These are phyloP conservation scores for Apiospora arundinis DNA, from an alignment of 2,329 filamentous ascomycete species.

Conservation along the genomic window DNA sequence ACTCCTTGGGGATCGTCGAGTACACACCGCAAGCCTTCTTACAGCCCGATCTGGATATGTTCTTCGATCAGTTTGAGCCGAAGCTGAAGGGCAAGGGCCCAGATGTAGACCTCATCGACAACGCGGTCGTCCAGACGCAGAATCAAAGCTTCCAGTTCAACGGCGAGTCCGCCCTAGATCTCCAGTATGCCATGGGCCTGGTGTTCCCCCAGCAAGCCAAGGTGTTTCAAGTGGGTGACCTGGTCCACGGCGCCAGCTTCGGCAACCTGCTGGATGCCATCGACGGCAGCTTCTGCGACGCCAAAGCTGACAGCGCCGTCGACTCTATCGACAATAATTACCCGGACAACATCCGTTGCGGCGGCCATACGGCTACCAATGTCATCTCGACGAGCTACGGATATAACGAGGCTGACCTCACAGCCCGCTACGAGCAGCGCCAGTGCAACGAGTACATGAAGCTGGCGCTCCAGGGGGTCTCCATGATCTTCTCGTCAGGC, in stretches of 20 bases:
- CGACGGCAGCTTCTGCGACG: constrained; percentile 53
- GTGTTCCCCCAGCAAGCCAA: constrained; percentile 58
- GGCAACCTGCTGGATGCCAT: constrained; percentile 50
- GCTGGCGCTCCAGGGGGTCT: constrained; percentile 53
- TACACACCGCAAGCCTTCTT: constrained; percentile 61
- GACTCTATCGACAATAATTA: constrained; percentile 45
- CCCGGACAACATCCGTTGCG: constrained; percentile 31
- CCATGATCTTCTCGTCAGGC: constrained; percentile 53
- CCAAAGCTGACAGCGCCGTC: constrained; percentile 49
- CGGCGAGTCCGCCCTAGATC: constrained; percentile 60
- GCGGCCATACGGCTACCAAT: constrained; percentile 48
- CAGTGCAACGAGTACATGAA: constrained; percentile 65
- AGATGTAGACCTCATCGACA: constrained; percentile 40
- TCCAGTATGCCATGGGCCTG: constrained; percentile 60
- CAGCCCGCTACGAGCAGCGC: constrained; percentile 53
- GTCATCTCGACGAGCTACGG: constrained; percentile 62
- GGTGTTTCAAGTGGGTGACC: constrained; percentile 51
- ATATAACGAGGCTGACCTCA: constrained; percentile 57
- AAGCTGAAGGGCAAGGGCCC: constrained; percentile 49
- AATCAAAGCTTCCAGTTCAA: constrained; percentile 48
- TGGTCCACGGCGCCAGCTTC: constrained; percentile 47
- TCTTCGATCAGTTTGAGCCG: constrained; percentile 52
- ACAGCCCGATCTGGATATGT: constrained; percentile 55
- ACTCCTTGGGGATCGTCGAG: constrained; percentile 61
- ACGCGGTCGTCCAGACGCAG: constrained; percentile 41